Evolutionary conservation across 2,329 filamentous ascomycete genomes (phyloP), one percentile per base, ranked within the genome.

Genomic region (Cordyceps militaris): DNA sequence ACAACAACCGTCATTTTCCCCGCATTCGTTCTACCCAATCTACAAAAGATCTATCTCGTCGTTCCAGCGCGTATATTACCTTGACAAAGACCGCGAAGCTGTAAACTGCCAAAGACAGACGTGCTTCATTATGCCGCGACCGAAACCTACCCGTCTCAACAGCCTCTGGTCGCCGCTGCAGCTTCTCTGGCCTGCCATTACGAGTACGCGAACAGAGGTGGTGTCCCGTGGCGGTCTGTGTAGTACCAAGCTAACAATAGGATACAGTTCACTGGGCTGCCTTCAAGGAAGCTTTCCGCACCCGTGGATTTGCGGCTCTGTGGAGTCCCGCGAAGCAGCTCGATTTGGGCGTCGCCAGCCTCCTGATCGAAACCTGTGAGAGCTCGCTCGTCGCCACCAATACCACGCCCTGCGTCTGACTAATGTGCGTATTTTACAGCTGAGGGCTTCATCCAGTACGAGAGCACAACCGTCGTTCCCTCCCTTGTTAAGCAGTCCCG

Each of bases 401-500:
- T 10, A 11, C 14, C 3, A 11, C 26, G 2, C 5, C 14, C 1
- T 1, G 4, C 32, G 9, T 8, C 30, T 40, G 32, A 10, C 42
- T n/a, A 49, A 0, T 4, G 1, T n/a, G 2, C 6, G 8, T 11
- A 4, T 34, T 1, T 4, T 9, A 3, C 9, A 57, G 55, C 55
- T 16, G 55, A 57, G 38, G 55, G 55, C 10, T 57, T 50, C 5
- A 57, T 57, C n/a, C 23, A 50, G 38, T 57, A 57, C 28, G 55
- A 57, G 21, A 50, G 46, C 46, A 57, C 55, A 8, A 57, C 55
- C 21, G 55, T 57, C 8, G 55, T 57, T 11, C 55, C 55, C 8
- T 57, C 46, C 2, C 55, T 57, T 1, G 44, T 57, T 21, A 43
- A 49, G 28, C 42, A 47, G 28, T 13, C 44, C 23, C 16, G 36